Base-by-base conservation (phyloP, 345 rosid species). In the Syzygium grande region DNA sequence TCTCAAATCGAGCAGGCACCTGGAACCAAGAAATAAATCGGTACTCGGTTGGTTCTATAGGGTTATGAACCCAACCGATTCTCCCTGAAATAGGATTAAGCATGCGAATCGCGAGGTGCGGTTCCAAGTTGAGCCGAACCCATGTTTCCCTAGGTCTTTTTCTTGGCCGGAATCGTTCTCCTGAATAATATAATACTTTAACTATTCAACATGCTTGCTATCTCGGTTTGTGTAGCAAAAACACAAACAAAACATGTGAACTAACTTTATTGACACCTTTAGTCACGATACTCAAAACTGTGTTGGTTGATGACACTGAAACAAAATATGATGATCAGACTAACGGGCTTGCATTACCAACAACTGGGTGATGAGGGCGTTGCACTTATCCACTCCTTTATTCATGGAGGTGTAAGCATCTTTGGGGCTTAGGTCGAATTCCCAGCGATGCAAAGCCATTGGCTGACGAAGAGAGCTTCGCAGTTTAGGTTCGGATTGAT, bases 401-500 rank as follows among this genome's bases (percentile, higher is more conserved):
- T 34, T 52, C 43, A 29, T 29, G 4, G 5, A 21, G 11, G 29
- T 61, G n/a, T 16, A 65, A 29, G 16, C 3, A 65, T 65, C 78
- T 63, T 63, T 29, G 10, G 14, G 77, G 10, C 77, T 63, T 63
- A 63, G 21, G 29, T 1, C 77, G 86, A 54, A 15, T 9, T 25
- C 21, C 87, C 87, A 14, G n/a, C 2, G 52, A 87, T 6, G 63
- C 90, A 84, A 84, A 89, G 21, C 88, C 88, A 84, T 77, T 85
- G 90, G 27, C 89, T 87, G 21, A 85, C 54, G 30, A 59, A 78
- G 84, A 89, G 87, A 30, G 19, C 53, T 5, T 53, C n/a, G 49
- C 89, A 89, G 49, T 53, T 68, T 79, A 84, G 79, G 54, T 89
- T 89, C 17, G 88, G 87, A 56, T 87, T 89, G 54, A 84, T 54